Evolutionary conservation across 1,139 yeast species (phyloP).

Genomic region (Suhomyces coccinellae): DNA sequence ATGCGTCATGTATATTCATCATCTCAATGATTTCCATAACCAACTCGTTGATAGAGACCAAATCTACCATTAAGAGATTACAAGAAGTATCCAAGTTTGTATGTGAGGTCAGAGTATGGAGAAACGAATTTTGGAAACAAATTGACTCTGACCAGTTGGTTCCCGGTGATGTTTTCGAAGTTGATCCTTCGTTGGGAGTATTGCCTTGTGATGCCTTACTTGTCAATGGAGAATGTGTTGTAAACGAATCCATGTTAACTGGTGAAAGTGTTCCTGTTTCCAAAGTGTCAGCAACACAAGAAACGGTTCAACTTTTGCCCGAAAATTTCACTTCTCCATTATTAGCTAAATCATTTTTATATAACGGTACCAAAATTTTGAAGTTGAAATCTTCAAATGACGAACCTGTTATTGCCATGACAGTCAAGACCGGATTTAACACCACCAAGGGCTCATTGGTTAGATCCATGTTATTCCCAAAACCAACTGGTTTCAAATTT

Average conservation of each 20-base stretch:
- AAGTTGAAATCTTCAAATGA: slow-evolving; percentile 68
- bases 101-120: slow-evolving; percentile 84
- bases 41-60: slow-evolving; percentile 83
- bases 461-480: slow-evolving; percentile 94
- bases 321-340: slow-evolving; percentile 63
- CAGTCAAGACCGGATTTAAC: slow-evolving; percentile 84
- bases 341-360: slow-evolving; percentile 73
- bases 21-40: slow-evolving; percentile 79
- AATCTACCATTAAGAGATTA: slow-evolving; percentile 68
- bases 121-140: slow-evolving; percentile 93
- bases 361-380: slow-evolving; percentile 84
- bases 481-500: slow-evolving; percentile 90
- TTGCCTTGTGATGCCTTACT: slow-evolving; percentile 91
- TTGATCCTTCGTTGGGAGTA: slow-evolving; percentile 72
- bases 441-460: slow-evolving; percentile 96
- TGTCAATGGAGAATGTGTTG: slow-evolving; percentile 87
- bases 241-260: slow-evolving; percentile 93
- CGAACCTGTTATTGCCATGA: slow-evolving; percentile 85
- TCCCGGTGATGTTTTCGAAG: slow-evolving; percentile 94
- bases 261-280: slow-evolving; percentile 98
- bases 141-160: slow-evolving; percentile 78
- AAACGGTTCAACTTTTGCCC: slow-evolving; percentile 55
- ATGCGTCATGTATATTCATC: slow-evolving; percentile 86
- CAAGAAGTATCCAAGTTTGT: slow-evolving; percentile 70
- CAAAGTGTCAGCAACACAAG: slow-evolving; percentile 66